Evolutionary conservation across 345 rosid species (phyloP).

Genomic region (Draba incana): DNA sequence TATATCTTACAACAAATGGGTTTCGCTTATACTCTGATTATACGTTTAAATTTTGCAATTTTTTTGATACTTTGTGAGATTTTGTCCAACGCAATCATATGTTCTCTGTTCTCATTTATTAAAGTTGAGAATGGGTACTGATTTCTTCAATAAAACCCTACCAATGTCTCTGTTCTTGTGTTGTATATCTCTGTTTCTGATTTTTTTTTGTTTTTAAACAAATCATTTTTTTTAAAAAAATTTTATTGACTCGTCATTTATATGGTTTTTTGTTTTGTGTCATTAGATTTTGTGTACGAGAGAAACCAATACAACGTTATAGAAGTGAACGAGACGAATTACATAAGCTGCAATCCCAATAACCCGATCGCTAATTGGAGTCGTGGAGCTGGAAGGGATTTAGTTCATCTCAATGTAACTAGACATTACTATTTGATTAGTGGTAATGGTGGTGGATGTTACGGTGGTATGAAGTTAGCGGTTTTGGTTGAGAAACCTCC

Average conservation of each 20-base stretch:
- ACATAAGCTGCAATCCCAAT: conserved; percentile 66
- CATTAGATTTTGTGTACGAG: conserved; percentile 82
- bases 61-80: not conserved
- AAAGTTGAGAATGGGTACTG: not conserved
- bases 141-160: too few relatives aligned
- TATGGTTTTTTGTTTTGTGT: conserved; percentile 9
- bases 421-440: conserved; percentile 73
- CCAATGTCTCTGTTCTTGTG: too few relatives aligned
- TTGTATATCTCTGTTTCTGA: too few relatives aligned
- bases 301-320: conserved; percentile 83
- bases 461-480: conserved; percentile 73
- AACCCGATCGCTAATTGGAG: conserved; percentile 84
- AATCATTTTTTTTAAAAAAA: not conserved
- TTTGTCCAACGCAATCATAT: conserved; percentile 1
- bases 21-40: conserved; percentile 2
- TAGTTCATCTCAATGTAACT: conserved; percentile 83
- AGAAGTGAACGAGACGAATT: conserved; percentile 86
- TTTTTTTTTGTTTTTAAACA: too few relatives aligned
- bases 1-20: not conserved
- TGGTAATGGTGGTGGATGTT: conserved; percentile 91
- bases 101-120: conserved; percentile 8
- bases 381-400: conserved; percentile 86
- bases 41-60: not conserved
- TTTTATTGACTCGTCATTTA: not conserved
- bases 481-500: conserved; percentile 67